These are phyloP conservation scores for Nakazawaea laoshanensis DNA, from an alignment of 805 yeast genomes.

Conservation along the genomic window DNA sequence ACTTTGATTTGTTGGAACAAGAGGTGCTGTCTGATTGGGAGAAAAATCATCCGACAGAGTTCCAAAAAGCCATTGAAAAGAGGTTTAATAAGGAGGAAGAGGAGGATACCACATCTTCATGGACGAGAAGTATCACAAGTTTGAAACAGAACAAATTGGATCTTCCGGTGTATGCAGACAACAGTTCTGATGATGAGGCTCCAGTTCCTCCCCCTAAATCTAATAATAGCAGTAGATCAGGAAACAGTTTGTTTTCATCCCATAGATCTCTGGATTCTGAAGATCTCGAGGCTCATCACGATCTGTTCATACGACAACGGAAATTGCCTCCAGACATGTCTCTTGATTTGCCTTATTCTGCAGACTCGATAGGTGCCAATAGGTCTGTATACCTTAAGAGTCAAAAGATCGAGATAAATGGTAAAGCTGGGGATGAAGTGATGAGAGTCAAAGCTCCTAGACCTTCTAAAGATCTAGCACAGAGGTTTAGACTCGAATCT, in stretches of 20 bases:
- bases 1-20: conserved; percentile 24
- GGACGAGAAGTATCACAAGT: conserved; percentile 11
- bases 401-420: conserved; percentile 5
- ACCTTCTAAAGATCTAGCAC: conserved; percentile 25
- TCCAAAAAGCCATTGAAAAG: conserved; percentile 8
- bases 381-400: conserved; percentile 2
- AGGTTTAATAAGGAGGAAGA: conserved; percentile 6
- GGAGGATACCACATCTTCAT: conserved; percentile 10
- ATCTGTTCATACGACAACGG: conserved; percentile 2
- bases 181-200: conserved; percentile 8
- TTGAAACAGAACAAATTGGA: conserved; percentile 10
- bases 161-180: conserved; percentile 7
- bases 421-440: conserved; percentile 21
- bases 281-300: conserved; percentile 5
- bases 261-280: conserved; percentile 6
- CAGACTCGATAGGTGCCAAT: conserved; percentile 7
- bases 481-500: conserved; percentile 6
- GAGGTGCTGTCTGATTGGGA: conserved; percentile 24
- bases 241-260: conserved; percentile 9
- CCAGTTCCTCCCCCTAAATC: conserved; percentile 11
- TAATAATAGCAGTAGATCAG: conserved; percentile 9
- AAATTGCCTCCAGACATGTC: conserved; percentile 3
- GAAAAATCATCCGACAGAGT: conserved; percentile 12
- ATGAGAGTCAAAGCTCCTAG: conserved; percentile 34
- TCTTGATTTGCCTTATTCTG: conserved; percentile 9